These are phyloP conservation scores for Citrullus amarus DNA, from an alignment of 306 rosid species.

Conservation along the genomic window DNA sequence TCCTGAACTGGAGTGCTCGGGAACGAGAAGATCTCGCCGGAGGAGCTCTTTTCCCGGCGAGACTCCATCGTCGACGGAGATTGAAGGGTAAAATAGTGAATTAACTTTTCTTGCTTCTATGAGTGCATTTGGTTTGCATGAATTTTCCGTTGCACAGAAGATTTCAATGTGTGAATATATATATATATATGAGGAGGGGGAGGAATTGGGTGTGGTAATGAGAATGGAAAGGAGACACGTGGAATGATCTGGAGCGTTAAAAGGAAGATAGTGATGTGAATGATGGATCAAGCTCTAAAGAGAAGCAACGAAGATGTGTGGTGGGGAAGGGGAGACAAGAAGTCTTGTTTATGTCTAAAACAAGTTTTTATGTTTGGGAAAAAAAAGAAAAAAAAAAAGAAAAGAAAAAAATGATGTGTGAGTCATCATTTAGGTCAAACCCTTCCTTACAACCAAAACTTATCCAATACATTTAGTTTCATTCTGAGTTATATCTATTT, in stretches of 20 bases:
- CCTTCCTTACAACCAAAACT: no score
- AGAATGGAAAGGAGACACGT: not conserved
- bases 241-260: not conserved
- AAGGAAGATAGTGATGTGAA: not conserved
- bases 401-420: not conserved
- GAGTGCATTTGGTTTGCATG: conserved; percentile 20
- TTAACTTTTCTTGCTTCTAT: not conserved
- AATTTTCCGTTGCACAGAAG: not conserved
- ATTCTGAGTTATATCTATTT: not conserved
- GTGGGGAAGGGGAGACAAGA: conserved; percentile 1
- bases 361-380: not conserved
- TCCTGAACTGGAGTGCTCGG: conserved; percentile 40
- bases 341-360: not conserved
- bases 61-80: conserved; percentile 11
- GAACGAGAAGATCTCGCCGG: conserved; percentile 57
- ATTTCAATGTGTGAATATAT: not conserved
- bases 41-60: conserved; percentile 16
- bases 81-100: not conserved
- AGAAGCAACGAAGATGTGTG: not conserved
- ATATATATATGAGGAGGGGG: not conserved
- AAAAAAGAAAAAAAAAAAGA: no score
- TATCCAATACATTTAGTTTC: not conserved
- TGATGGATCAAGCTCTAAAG: not conserved
- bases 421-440: conserved; percentile 3
- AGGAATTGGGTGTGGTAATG: not conserved